A percentile compares a stretch with the other conserved stretches of the same genome.
Conservation (phyloP, 2,329 filamentous ascomycete species). For the Penicillium aurantiogriseum region DNA sequence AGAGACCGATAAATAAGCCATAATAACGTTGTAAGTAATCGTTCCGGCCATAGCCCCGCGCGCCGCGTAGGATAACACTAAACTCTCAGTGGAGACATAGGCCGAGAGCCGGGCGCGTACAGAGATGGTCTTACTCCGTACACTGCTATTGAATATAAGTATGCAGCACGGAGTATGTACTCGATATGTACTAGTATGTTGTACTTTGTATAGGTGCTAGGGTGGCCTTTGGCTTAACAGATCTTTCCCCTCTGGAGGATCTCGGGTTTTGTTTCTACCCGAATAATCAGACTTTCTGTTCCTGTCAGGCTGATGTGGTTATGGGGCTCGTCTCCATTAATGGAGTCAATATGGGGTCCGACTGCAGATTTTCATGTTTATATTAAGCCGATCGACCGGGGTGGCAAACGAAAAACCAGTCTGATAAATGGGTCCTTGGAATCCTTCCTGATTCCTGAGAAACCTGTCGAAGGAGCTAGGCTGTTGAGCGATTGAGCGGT, state of each 20-base stretch:
- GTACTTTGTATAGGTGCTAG: background rate
- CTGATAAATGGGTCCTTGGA: background rate
- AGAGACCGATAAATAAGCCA: slow-evolving; percentile 3
- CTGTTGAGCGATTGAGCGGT: background rate
- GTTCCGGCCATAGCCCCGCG: slow-evolving; percentile 3
- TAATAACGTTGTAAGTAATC: background rate
- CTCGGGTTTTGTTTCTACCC: background rate
- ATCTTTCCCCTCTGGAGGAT: background rate
- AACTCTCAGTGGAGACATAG: slow-evolving; percentile 1
- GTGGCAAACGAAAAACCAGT: background rate
- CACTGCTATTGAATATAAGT: background rate
- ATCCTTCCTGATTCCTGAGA: background rate
- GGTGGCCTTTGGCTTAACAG: background rate
- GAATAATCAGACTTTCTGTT: background rate
- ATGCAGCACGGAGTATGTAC: background rate
- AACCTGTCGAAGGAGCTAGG: background rate
- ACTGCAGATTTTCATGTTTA: background rate
- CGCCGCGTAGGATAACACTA: background rate
- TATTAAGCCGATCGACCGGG: background rate
- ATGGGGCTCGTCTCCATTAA: background rate
- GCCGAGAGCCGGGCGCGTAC: background rate
- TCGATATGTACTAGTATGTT: background rate
- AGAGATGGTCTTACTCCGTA: background rate
- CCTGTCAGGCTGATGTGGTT: background rate
- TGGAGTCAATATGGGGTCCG: slow-evolving; percentile 1